Evolutionary conservation across 2,329 filamentous ascomycete species (phyloP).

Genomic region (Penicillium sp.): DNA sequence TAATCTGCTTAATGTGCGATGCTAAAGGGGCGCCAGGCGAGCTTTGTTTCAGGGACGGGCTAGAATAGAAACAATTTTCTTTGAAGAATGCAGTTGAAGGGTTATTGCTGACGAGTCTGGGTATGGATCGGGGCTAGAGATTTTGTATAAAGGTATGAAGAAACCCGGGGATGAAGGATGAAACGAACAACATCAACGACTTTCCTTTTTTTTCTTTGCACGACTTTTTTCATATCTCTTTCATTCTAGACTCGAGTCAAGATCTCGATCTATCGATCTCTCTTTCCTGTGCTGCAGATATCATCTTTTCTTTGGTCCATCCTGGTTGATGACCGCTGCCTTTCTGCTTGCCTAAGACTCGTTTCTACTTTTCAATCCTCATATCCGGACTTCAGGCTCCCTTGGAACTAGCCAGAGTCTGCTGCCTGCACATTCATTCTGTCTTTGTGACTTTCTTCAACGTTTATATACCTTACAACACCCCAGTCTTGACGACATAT

Average conservation of each 20-base stretch:
- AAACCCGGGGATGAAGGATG: not conserved
- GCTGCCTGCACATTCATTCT: not conserved
- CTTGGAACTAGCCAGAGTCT: not conserved
- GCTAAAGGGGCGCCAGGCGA: constrained; percentile 8
- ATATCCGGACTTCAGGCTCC: constrained; percentile 1
- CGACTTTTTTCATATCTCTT: not conserved
- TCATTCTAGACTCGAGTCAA: not conserved
- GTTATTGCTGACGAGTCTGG: not conserved
- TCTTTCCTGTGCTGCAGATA: constrained; percentile 13
- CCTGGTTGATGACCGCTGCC: constrained; percentile 22
- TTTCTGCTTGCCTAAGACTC: not conserved
- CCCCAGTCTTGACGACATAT: constrained; percentile 1
- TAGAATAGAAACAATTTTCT: constrained; percentile 22
- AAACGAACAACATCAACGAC: constrained; percentile 4
- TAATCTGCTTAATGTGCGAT: constrained; percentile 14
- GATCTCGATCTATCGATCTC: constrained; percentile 5
- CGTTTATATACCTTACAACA: not conserved
- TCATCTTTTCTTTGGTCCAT: constrained; percentile 15
- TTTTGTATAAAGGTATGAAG: constrained; percentile 2
- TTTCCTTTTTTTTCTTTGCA: not conserved
- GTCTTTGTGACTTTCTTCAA: not conserved
- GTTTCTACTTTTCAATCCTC: not conserved
- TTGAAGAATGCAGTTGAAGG: constrained; percentile 2
- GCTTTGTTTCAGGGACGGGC: constrained; percentile 22
- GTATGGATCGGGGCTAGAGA: not conserved